Percentiles rank a stretch among this genome's conserved stretches.
Conservation (phyloP, 495 filamentous ascomycete species). For the Penicillium coprophilum region DNA sequence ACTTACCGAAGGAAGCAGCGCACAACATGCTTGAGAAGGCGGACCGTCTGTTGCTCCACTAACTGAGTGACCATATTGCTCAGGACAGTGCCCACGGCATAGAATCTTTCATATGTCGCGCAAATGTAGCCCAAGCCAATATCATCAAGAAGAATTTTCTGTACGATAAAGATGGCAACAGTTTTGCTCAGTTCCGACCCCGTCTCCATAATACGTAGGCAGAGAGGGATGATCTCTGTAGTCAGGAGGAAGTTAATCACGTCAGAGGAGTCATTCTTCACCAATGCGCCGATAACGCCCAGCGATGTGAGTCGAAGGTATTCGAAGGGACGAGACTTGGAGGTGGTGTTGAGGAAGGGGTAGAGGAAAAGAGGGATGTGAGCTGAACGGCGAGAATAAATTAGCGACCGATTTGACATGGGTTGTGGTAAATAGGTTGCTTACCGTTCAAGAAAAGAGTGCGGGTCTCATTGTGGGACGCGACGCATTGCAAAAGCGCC, state of each 20-base stretch:
- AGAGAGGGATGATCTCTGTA: constrained; percentile 97
- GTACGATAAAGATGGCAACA: constrained; percentile 99
- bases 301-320: constrained; percentile 96
- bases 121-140: constrained; percentile 98
- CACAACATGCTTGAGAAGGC: constrained; percentile 96
- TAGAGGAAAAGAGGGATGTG: constrained; percentile 98
- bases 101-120: constrained; percentile 99
- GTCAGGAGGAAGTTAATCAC: constrained; percentile 99
- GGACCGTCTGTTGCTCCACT: constrained; percentile 95
- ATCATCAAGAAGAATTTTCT: constrained; percentile 97
- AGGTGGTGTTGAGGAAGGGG: constrained; percentile 97
- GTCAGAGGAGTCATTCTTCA: constrained; percentile 98
- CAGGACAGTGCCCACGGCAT: constrained; percentile 94
- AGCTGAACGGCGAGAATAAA: constrained; percentile 50
- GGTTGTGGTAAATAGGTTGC: constrained; percentile 15
- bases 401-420: constrained; percentile 12
- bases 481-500: constrained; percentile 94
- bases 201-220: constrained; percentile 98
- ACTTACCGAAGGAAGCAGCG: constrained; percentile 90
- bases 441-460: constrained; percentile 88
- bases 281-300: constrained; percentile 95
- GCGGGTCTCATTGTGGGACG: constrained; percentile 94
- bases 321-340: constrained; percentile 96
- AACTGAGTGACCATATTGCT: constrained; percentile 98
- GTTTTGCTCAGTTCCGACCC: constrained; percentile 98